These are phyloP conservation scores for Ogataea hybrid DNA, from an alignment of 1,139 yeast species.

Conservation along the genomic window DNA sequence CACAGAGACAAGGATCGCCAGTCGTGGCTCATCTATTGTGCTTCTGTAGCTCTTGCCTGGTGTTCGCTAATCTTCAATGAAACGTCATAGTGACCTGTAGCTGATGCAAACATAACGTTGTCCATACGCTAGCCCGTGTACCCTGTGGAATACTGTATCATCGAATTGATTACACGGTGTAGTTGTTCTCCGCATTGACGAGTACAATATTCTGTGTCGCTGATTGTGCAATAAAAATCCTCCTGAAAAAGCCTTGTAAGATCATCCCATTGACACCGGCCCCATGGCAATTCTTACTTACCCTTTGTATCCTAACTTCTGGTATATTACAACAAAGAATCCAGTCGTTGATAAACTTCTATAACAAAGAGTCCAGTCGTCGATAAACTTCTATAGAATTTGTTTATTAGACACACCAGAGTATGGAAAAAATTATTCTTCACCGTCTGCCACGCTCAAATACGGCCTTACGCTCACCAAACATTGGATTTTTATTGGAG, in stretches of 20 bases:
- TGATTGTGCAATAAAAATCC: background rate
- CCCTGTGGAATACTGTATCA: too few species aligned
- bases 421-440: constrained; percentile 3
- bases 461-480: constrained; percentile 10
- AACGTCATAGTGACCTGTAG: too few species aligned
- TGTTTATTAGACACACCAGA: constrained; percentile 8
- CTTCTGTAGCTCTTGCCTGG: background rate
- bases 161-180: too few species aligned
- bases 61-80: background rate
- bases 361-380: background rate
- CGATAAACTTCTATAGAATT: constrained; percentile 8
- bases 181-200: too few species aligned
- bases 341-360: too few species aligned
- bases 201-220: background rate
- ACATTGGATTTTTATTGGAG: constrained; percentile 14
- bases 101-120: too few species aligned
- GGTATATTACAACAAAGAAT: constrained; percentile 5
- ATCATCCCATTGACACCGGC: background rate
- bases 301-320: constrained; percentile 4
- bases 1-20: too few species aligned
- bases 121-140: too few species aligned
- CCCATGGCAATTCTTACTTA: background rate
- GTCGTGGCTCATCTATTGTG: too few species aligned
- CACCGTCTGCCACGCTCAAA: constrained; percentile 9
- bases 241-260: background rate